Base-by-base conservation (phyloP, 345 rosid genomes). In the Salix viminalis region DNA sequence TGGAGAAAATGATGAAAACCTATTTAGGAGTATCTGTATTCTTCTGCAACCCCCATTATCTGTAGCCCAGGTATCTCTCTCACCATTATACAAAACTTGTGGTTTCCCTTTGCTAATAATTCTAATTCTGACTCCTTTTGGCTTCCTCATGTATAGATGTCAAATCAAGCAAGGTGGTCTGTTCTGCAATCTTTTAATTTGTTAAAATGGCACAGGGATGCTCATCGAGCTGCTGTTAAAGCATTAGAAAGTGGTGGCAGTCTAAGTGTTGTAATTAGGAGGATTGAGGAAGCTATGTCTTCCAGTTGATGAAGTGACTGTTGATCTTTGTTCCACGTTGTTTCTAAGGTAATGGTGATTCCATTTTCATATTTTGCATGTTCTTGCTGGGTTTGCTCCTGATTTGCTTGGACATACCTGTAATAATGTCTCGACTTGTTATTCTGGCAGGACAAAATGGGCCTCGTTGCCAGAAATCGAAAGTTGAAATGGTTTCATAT, bases 81-180 rank as follows among this genome's bases (percentile, higher is more conserved):
- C 37, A 23, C 61, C 46, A 54, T 64, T n/a, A 54, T 77, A 50
- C 23, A 18, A n/a, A 6, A 28, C 62, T 78, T 73, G 23, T 58
- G 66, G 66, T 39, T 73, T 67, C 50, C 13, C 7, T 32, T 24
- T 24, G 58, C 37, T 23, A 16, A 21, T 54, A 23, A 54, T 48
- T 13, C 14, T 46, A 32, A 6, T 23, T 46, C n/a, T 62, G 67
- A 0, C n/a, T 7, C 12, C 12, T 46, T 7, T 11, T 54, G 30
- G 24, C 48, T 52, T 72, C 75, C 60, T 28, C 64, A 75, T 69
- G 73, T 64, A n/a, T 81, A 94, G 97, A 94, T 92, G 98, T 90
- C 97, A n/a, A 94, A 94, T 89, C 97, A 90, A 86, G 98, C 98
- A 23, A 89, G 98, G 77, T 92, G 97, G 97, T 83, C 97, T 4